Percentiles rank a stretch among this genome's conserved stretches.
Conservation (phyloP, 2,329 filamentous ascomycete species). For the Rhinocladiella similis region DNA sequence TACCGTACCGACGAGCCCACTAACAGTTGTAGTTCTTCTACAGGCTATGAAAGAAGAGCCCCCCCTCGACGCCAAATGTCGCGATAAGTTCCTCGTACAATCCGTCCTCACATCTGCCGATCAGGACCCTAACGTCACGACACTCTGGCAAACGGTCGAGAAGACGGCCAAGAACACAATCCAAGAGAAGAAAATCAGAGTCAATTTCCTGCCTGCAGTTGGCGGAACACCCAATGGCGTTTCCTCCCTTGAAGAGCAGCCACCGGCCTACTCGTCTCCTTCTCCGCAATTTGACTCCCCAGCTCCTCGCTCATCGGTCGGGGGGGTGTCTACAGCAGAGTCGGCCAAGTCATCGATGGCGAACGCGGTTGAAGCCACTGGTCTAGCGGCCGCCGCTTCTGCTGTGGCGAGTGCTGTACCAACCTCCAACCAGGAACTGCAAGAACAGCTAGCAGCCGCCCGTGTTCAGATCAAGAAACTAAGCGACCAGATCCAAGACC, state of each 20-base stretch:
- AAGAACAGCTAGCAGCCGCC: slow-evolving; percentile 72
- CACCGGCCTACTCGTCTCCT: slow-evolving; percentile 58
- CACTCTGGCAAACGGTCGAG: slow-evolving; percentile 79
- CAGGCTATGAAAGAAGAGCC: slow-evolving; percentile 98
- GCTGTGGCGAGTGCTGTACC: slow-evolving; percentile 51
- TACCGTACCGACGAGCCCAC: neutral
- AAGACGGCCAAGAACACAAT: slow-evolving; percentile 73
- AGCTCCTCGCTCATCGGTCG: slow-evolving; percentile 37
- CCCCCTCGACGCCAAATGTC: slow-evolving; percentile 80
- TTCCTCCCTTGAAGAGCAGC: slow-evolving; percentile 43
- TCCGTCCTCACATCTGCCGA: slow-evolving; percentile 80
- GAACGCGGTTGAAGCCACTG: slow-evolving; percentile 34
- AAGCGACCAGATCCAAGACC: slow-evolving; percentile 63
- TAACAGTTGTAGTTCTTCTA: slow-evolving; percentile 68
- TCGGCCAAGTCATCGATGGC: slow-evolving; percentile 27
- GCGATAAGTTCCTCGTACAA: slow-evolving; percentile 97
- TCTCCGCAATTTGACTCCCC: slow-evolving; percentile 53
- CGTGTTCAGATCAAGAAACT: slow-evolving; percentile 71
- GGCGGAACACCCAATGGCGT: slow-evolving; percentile 43
- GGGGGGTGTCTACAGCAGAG: slow-evolving; percentile 23
- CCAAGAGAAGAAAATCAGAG: slow-evolving; percentile 93
- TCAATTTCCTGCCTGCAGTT: slow-evolving; percentile 73
- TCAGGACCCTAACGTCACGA: slow-evolving; percentile 76
- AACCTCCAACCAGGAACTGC: slow-evolving; percentile 61
- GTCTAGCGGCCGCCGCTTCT: slow-evolving; percentile 48